Evolutionary conservation across 2,329 filamentous ascomycete species (phyloP), one percentile per base, ranked within the genome.

Genomic region (Sclerotinia subarctica): DNA sequence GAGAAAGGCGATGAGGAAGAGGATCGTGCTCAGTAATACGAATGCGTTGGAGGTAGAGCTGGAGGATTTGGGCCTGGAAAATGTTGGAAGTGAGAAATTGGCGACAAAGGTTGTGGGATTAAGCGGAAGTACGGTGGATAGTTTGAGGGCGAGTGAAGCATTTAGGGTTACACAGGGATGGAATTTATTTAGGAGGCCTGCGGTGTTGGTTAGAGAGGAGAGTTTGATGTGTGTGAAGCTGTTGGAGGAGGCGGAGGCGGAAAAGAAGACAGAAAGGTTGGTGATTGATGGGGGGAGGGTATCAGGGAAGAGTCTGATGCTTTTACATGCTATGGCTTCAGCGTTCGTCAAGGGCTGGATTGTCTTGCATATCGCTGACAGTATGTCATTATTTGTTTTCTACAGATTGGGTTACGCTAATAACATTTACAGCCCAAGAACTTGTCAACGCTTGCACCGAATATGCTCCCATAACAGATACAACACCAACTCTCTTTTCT

Each of bases 131-230:
- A 81, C 93, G 63, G 85, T 97, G 63, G 93, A 97, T 80, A 87
- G 90, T 78, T 82, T 99, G 81, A 86, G 93, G 74, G 86, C 88
- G n/a, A 84, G 91, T 66, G 92, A 96, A 77, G 93, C 92, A 4
- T 99, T 99, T 84, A 96, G 97, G 85, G 84, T 88, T 29, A 91
- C 88, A 32, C 95, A 98, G 83, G 88, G 86, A 72, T 99, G 95
- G 94, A 86, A 85, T 69, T 81, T 97, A 75, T 99, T 98, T 80
- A 83, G 92, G 73, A 85, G 88, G 72, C 95, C 95, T 35, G 91
- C 91, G 67, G 86, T 90, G 66, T 81, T 99, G 77, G 82, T 97
- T 70, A 86, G 94, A 73, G 83, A 86, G 68, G 92, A 97, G 82
- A 91, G 90, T n/a, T 81, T 91, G 52, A 85, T 91, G 69, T 75